A percentile compares a stretch with the other conserved stretches of the same genome.
Conservation (phyloP, 257 asterid species). For the Solanum appendiculatum region DNA sequence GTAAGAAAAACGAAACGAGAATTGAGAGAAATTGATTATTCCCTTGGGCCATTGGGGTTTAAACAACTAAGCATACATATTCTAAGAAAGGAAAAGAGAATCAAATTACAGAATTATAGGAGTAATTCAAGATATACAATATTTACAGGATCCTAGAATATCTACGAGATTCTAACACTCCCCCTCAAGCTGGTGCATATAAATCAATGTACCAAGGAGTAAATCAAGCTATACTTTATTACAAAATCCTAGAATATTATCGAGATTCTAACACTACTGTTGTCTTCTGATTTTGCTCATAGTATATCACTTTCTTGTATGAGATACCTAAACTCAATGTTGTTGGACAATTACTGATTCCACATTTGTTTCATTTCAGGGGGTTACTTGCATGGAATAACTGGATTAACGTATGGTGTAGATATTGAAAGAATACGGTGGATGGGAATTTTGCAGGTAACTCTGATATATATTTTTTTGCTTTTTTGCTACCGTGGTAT, state of each 20-base stretch:
- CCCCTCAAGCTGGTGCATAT: neutral
- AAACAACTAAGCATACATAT: neutral
- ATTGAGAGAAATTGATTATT: neutral
- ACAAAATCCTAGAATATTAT: neutral
- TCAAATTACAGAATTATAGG: neutral
- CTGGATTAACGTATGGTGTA: constrained; percentile 81
- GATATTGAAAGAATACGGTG: constrained; percentile 58
- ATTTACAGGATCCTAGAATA: neutral
- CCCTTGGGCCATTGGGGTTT: neutral
- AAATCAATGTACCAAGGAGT: neutral
- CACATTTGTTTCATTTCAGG: constrained; percentile 40
- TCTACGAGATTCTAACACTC: neutral
- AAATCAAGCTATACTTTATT: neutral
- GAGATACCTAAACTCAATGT: constrained; percentile 2
- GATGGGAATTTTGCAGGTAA: constrained; percentile 86
- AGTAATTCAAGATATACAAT: neutral
- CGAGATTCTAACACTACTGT: neutral
- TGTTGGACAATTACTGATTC: constrained; percentile 2
- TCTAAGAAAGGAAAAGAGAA: neutral
- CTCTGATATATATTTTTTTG: neutral
- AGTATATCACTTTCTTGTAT: neutral
- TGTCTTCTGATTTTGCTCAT: neutral
- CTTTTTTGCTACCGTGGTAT: neutral
- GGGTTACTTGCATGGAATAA: constrained; percentile 80
- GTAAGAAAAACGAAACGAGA: neutral